Percentiles rank a stretch among this genome's conserved stretches.
phyloP scores from a whole-genome alignment of 2,329 filamentous ascomycete genomes.

The Hymenotorrendiella dingleyae region DNA sequence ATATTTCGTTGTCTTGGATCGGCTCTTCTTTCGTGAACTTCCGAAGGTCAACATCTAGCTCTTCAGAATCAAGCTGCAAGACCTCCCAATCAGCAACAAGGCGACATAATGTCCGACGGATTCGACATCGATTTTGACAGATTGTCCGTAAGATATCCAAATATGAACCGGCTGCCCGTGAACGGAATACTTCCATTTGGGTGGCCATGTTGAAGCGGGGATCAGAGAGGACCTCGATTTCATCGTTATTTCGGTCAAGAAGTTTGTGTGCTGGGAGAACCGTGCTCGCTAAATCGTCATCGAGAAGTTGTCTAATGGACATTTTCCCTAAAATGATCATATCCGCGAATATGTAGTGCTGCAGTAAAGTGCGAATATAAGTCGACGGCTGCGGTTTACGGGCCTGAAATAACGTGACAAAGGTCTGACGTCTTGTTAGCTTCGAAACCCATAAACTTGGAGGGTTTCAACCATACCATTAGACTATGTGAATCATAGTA shows the following conservation, averaged over 20 bases:
- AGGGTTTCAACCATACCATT: conserved; percentile 43
- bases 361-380: conserved; percentile 74
- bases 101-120: conserved; percentile 85
- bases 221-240: conserved; percentile 68
- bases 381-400: conserved; percentile 77
- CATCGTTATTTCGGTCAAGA: conserved; percentile 68
- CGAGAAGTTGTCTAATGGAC: conserved; percentile 68
- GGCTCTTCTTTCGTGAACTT: conserved; percentile 55
- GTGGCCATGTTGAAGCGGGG: conserved; percentile 67
- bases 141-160: conserved; percentile 77
- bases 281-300: conserved; percentile 73
- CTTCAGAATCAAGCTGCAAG: conserved; percentile 75
- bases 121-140: conserved; percentile 84
- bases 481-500: conserved; percentile 65
- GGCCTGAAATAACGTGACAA: conserved; percentile 67
- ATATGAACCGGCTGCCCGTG: conserved; percentile 62
- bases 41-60: conserved; percentile 65
- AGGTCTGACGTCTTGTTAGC: conserved; percentile 47
- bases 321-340: conserved; percentile 63
- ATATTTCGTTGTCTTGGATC: conserved; percentile 42
- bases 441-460: neutral
- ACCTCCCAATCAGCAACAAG: conserved; percentile 77
- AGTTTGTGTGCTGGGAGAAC: conserved; percentile 67
- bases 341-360: conserved; percentile 68
- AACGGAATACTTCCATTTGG: conserved; percentile 65